Percentiles rank a stretch among this genome's conserved stretches.
Conservation (phyloP, 257 asterid species). For the Asclepias syriaca region DNA sequence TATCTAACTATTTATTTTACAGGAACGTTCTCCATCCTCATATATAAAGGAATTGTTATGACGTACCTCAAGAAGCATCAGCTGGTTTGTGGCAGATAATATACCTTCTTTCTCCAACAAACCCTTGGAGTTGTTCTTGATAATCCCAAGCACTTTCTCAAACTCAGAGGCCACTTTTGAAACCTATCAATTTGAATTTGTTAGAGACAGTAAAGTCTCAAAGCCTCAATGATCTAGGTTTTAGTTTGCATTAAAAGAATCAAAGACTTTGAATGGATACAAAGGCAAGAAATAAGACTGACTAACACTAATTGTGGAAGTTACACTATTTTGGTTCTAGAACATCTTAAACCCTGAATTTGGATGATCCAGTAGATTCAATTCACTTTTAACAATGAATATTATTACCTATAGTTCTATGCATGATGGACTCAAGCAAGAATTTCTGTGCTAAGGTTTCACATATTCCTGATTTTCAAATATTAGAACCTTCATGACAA, state of each 20-base stretch:
- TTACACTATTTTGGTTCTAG: not conserved
- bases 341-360: no score
- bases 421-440: not conserved
- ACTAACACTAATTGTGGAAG: not conserved
- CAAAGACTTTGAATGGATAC: not conserved
- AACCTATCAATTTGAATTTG: slow-evolving; percentile 35
- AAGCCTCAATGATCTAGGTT: slow-evolving; percentile 1
- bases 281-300: not conserved
- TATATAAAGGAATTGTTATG: not conserved
- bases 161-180: slow-evolving; percentile 90
- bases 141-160: slow-evolving; percentile 78
- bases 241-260: not conserved
- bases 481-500: not conserved
- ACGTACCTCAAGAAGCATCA: slow-evolving; percentile 85
- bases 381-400: not conserved
- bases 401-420: not conserved
- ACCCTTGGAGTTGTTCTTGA: slow-evolving; percentile 71
- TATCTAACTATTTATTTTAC: not conserved
- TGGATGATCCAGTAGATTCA: not conserved
- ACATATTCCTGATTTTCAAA: not conserved
- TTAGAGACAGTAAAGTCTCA: slow-evolving; percentile 2
- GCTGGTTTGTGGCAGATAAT: slow-evolving; percentile 68
- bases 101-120: slow-evolving; percentile 58
- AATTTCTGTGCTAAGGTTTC: not conserved
- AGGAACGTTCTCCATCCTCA: not conserved